phyloP scores from a whole-genome alignment of 495 filamentous ascomycete genomes.

The Xanthoparmelia taractica region DNA sequence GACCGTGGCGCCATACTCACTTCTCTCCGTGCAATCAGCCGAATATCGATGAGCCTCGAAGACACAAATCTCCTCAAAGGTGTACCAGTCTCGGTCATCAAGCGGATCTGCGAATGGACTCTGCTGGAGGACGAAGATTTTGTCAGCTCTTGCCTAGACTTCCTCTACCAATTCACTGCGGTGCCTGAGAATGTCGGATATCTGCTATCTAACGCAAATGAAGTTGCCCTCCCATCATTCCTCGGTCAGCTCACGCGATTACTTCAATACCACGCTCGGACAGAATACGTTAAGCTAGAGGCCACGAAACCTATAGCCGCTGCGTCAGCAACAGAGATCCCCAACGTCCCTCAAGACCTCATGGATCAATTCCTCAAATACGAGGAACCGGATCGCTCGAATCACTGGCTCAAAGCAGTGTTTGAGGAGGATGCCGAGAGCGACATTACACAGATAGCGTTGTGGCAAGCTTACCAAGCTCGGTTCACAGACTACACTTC shows the following conservation, averaged over 20 bases:
- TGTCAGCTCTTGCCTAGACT: conserved; percentile 77
- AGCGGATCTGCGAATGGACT: conserved; percentile 68
- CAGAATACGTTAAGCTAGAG: conserved; percentile 36
- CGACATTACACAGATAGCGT: conserved; percentile 88
- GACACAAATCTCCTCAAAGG: conserved; percentile 56
- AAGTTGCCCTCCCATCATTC: conserved; percentile 57
- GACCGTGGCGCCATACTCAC: conserved; percentile 85
- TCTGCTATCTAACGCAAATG: conserved; percentile 47
- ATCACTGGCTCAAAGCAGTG: conserved; percentile 60
- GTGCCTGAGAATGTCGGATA: conserved; percentile 74
- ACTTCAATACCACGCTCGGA: conserved; percentile 55
- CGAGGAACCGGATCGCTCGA: conserved; percentile 81
- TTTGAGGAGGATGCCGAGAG: conserved; percentile 77
- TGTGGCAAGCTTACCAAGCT: conserved; percentile 93
- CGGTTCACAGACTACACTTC: conserved; percentile 55
- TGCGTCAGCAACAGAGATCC: conserved; percentile 55
- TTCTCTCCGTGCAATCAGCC: conserved; percentile 73
- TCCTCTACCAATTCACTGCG: conserved; percentile 91
- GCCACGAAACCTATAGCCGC: conserved; percentile 42
- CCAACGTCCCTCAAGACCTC: conserved; percentile 64
- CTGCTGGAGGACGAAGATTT: conserved; percentile 90
- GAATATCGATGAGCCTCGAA: conserved; percentile 77
- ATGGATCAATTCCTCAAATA: conserved; percentile 64
- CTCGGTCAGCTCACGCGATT: conserved; percentile 70
- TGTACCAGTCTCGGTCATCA: conserved; percentile 57